phyloP scores from a whole-genome alignment of 805 yeast genomes.

The Cyberlindnera americana region DNA sequence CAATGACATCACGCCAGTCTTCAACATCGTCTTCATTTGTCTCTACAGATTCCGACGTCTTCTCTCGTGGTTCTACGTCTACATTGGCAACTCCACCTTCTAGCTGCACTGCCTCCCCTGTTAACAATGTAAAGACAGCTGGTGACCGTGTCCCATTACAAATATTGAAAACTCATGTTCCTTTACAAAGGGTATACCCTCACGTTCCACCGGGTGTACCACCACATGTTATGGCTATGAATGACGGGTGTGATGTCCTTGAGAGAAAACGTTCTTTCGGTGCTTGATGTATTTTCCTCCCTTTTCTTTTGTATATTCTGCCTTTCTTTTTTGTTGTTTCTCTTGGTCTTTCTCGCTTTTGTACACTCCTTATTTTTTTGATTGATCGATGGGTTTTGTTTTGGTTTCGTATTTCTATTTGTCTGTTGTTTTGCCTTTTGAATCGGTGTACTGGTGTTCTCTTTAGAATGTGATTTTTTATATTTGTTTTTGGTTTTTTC shows the following conservation, averaged over 20 bases:
- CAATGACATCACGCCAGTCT: slow-evolving; percentile 19
- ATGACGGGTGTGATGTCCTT: slow-evolving; percentile 1
- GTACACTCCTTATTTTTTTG: no score
- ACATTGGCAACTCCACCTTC: slow-evolving; percentile 20
- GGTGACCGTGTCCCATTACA: slow-evolving; percentile 11
- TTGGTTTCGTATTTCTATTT: no score
- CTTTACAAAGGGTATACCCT: slow-evolving; percentile 1
- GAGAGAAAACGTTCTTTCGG: slow-evolving; percentile 11
- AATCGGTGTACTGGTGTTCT: no score
- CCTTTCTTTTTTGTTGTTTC: neutral
- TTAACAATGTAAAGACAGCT: slow-evolving; percentile 8
- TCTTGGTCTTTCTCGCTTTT: neutral
- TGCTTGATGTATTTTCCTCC: neutral
- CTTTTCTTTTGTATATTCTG: neutral
- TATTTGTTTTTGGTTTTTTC: no score
- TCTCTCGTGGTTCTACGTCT: slow-evolving; percentile 20
- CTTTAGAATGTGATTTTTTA: no score
- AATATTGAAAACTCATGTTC: slow-evolving; percentile 8
- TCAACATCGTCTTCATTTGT: slow-evolving; percentile 12
- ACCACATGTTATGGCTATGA: slow-evolving; percentile 1
- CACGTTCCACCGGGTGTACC: slow-evolving; percentile 2
- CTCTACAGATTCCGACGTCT: slow-evolving; percentile 15
- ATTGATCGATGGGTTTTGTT: neutral
- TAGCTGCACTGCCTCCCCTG: slow-evolving; percentile 20
- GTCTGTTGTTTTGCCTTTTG: no score